These are phyloP conservation scores for Iris macrosiphon DNA, from an alignment of 106 monocot genomes.

Conservation along the genomic window DNA sequence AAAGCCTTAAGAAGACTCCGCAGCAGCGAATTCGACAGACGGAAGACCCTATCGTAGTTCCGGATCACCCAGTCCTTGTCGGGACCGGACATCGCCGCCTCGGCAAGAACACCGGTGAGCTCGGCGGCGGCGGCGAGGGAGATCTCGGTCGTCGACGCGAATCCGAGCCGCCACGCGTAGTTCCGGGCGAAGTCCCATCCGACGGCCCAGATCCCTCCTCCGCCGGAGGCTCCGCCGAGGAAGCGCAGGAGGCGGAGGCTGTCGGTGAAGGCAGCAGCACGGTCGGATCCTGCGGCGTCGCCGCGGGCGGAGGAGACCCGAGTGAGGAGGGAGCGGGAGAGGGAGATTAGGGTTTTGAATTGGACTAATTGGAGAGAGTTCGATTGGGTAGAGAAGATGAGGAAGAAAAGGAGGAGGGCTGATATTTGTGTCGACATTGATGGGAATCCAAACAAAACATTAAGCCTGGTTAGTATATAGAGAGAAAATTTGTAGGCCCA, in stretches of 20 bases:
- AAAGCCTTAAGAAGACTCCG: conserved; percentile 35
- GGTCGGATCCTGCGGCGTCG: conserved; percentile 48
- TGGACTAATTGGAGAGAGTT: conserved; percentile 16
- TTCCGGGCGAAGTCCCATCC: conserved; percentile 76
- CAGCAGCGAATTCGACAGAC: conserved; percentile 22
- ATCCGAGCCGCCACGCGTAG: conserved; percentile 54
- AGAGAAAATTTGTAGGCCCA: too few relatives aligned
- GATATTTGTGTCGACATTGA: neutral
- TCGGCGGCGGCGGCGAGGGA: conserved; percentile 25
- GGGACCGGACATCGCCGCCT: conserved; percentile 19
- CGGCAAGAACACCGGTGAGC: conserved; percentile 24
- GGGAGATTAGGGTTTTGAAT: conserved; percentile 48
- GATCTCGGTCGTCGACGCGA: conserved; percentile 18
- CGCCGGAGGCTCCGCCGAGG: conserved; percentile 12
- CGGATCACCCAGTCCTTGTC: conserved; percentile 54
- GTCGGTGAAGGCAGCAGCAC: conserved; percentile 41
- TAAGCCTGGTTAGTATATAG: too few relatives aligned
- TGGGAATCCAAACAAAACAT: neutral
- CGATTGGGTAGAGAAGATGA: conserved; percentile 18
- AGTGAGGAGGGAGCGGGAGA: conserved; percentile 70
- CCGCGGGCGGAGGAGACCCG: conserved; percentile 69
- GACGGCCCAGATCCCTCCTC: conserved; percentile 37
- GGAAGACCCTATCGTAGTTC: conserved; percentile 24
- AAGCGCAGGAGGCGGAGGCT: conserved; percentile 33
- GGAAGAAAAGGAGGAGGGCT: conserved; percentile 26